Evolutionary conservation across 2,329 filamentous ascomycete genomes (phyloP), one percentile per base, ranked within the genome.

Genomic region (Cladosporium sp.): DNA sequence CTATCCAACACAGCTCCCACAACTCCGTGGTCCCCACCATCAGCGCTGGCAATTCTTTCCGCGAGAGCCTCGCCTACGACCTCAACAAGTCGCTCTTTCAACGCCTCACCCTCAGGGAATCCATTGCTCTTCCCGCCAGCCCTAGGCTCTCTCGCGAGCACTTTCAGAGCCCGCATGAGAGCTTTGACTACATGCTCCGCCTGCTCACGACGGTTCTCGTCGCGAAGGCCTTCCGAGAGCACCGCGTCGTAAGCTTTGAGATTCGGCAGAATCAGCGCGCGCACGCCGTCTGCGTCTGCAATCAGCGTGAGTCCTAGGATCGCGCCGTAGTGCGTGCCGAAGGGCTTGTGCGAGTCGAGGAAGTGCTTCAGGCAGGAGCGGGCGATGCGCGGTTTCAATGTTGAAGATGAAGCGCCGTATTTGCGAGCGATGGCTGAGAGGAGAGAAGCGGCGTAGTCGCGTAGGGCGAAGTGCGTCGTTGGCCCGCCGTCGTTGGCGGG

Each of bases 311-410:
- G 82, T 1, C 93, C 94, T 32, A 89, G 86, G 25, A 99, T 85
- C 7, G 94, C 92, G 53, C 95, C 95, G 75, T 95, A 99, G 73
- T 97, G 91, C 1, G 94, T 90, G 1, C 91, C 88, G 0, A 93
- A 86, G 0, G 93, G 89, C 74, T 93, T 92, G 51, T 89, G 88
- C 0, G 92, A 91, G 73, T 97, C 93, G 32, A 99, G 85, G 77
- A 97, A 94, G 73, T 91, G 89, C 79, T 97, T 97, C 36, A 98
- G 85, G 74, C 93, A 97, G 0, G 93, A 95, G n/a, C 95, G 87
- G 4, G 93, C 93, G 32, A 99, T 89, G 69, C 96, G 91, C 2
- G 93, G 89, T 65, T 93, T 92, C 28, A 98, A 86, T 16, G 92
- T 89, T 51, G 91, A 88, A 65, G 93, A 96, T 5, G 89, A 90